Base-by-base conservation (phyloP, 805 yeast genomes). In the Candida taoyuanica region DNA sequence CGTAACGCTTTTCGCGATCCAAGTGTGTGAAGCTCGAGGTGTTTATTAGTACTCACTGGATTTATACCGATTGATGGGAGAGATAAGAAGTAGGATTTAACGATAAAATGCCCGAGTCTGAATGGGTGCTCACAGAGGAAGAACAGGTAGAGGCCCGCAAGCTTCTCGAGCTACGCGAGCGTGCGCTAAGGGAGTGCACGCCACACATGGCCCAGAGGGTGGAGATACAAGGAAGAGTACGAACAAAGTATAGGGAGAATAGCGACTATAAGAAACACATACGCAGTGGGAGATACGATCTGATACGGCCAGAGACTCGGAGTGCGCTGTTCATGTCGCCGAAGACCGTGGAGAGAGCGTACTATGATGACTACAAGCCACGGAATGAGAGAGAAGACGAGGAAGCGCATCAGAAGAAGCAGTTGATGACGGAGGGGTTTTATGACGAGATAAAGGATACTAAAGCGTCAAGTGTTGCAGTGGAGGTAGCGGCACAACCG, bases 211-310 rank as follows among this genome's bases (percentile, higher is more conserved):
- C 41, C 7, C 43, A 37, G 17, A 33, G 36, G 12, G 46, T 52
- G 13, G 28, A 31, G 25, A 24, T 53, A 4, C 55, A 57, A 39
- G 43, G 42, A 31, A 44, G 43, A 26, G 31, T 57, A 8, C 48
- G 53, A 13, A 28, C 31, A 15, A 42, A 37, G 12, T 52, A 52
- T 33, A 25, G 34, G 2, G 41, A 30, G 12, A 48, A 53, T 17
- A 41, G 49, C 15, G 40, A 47, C 16, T 50, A 55, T 37, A 49
- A 44, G 31, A 52, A 48, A 33, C 39, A 44, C 20, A 19, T 50
- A 3, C 42, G 44, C 31, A 42, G 41, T 27, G 62, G 62, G 3
- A 47, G 62, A 40, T 16, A 44, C 3, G 62, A 57, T 31, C 33
- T 48, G 28, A 49, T 57, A 7, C 48, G 50, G 13, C 19, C 36